A percentile compares a stretch with the other conserved stretches of the same genome.
These are phyloP conservation scores for Lentinula aciculospora DNA, from an alignment of 768 basidiomycete species.

Conservation along the genomic window DNA sequence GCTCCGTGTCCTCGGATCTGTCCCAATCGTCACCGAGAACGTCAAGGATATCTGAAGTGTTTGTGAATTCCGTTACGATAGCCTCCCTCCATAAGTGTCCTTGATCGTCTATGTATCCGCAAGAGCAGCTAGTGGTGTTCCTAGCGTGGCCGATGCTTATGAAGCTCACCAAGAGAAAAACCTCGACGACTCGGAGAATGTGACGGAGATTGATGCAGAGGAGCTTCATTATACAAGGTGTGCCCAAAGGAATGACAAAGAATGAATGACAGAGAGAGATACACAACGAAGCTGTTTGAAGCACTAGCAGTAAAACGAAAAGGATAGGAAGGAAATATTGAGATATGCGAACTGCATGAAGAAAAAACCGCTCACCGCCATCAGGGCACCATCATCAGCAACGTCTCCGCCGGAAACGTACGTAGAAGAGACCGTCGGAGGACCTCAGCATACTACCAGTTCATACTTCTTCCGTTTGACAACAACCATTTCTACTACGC, in stretches of 20 bases:
- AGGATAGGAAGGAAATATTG: neutral
- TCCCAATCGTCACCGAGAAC: slow-evolving; percentile 12
- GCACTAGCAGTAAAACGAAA: neutral
- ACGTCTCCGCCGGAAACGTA: too few species aligned
- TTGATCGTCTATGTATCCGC: slow-evolving; percentile 12
- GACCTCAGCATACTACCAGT: too few species aligned
- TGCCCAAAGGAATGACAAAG: neutral
- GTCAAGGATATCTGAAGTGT: slow-evolving; percentile 10
- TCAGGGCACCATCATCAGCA: too few species aligned
- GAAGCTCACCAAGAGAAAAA: neutral
- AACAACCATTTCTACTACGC: too few species aligned
- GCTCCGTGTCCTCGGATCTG: slow-evolving; percentile 9
- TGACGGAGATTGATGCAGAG: neutral
- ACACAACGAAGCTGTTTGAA: neutral
- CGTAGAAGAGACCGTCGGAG: too few species aligned
- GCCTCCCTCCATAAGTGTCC: slow-evolving; percentile 14
- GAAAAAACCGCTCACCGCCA: too few species aligned
- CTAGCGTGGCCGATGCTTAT: neutral
- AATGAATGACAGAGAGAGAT: neutral
- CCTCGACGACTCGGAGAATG: neutral
- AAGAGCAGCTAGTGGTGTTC: slow-evolving; percentile 5
- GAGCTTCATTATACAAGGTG: neutral
- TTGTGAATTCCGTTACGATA: slow-evolving; percentile 11
- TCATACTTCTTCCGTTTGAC: too few species aligned
- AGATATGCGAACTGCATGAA: too few species aligned